These are phyloP conservation scores for Aspergillus hancockii DNA, from an alignment of 495 filamentous ascomycete species.

Conservation along the genomic window DNA sequence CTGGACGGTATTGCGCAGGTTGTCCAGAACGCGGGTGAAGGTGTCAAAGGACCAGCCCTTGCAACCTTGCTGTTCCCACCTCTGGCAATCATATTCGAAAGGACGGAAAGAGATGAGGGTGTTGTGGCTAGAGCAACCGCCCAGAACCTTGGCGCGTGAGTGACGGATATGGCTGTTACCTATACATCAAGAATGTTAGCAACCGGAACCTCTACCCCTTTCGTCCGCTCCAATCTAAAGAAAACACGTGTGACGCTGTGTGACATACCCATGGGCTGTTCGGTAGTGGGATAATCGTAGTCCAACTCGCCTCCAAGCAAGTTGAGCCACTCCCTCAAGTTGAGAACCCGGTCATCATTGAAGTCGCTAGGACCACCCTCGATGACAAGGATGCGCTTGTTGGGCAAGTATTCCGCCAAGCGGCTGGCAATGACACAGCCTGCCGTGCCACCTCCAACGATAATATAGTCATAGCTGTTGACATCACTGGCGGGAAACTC, in stretches of 20 bases:
- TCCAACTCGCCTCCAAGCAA: constrained; percentile 80
- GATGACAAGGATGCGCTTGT: constrained; percentile 64
- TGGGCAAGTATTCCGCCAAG: constrained; percentile 64
- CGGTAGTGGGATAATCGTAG: constrained; percentile 83
- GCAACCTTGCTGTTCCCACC: constrained; percentile 72
- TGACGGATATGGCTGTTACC: constrained; percentile 83
- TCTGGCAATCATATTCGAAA: constrained; percentile 74
- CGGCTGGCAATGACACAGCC: constrained; percentile 81
- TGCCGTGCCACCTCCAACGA: constrained; percentile 85
- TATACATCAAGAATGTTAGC: constrained; percentile 24
- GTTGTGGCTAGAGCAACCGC: constrained; percentile 85
- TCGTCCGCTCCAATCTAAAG: not conserved
- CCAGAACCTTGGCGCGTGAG: constrained; percentile 80
- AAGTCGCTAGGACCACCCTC: constrained; percentile 65
- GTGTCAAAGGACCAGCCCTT: constrained; percentile 77
- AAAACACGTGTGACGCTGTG: not conserved
- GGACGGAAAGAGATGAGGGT: constrained; percentile 84
- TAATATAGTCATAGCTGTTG: constrained; percentile 79
- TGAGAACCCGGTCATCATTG: constrained; percentile 68
- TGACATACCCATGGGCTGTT: constrained; percentile 71
- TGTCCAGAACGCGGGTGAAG: constrained; percentile 73
- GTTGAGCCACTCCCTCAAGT: constrained; percentile 77
- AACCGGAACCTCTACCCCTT: not conserved
- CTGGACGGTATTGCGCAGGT: constrained; percentile 76
- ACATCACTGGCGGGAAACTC: constrained; percentile 58